phyloP scores from a whole-genome alignment of 2,329 filamentous ascomycete species.

The Ophiostoma angusticollis region DNA sequence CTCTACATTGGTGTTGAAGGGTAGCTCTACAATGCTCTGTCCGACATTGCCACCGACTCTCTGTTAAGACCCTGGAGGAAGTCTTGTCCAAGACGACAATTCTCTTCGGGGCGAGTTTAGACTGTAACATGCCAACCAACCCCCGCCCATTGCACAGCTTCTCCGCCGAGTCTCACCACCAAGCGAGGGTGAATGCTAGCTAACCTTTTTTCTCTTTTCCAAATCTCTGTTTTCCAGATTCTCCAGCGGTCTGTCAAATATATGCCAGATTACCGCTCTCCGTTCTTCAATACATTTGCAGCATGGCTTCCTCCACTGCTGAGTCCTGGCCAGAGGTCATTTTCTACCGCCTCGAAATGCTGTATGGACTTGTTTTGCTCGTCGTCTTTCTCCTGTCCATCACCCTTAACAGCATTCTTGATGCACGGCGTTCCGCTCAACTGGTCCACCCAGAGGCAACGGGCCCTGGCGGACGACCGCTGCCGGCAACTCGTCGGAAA shows the following conservation, averaged over 20 bases:
- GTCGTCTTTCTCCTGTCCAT: constrained; percentile 37
- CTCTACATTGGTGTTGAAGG: constrained; percentile 1
- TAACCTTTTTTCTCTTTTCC: background rate
- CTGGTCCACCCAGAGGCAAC: constrained; percentile 36
- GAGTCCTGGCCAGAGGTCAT: constrained; percentile 28
- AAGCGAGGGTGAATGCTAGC: background rate
- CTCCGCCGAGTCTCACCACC: background rate
- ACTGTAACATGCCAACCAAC: constrained; percentile 1
- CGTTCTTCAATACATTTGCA: constrained; percentile 16
- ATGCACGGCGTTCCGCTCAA: constrained; percentile 36
- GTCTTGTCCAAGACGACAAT: constrained; percentile 6
- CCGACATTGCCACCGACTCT: constrained; percentile 7
- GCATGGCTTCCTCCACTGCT: constrained; percentile 10
- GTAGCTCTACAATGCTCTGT: constrained; percentile 10
- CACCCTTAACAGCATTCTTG: constrained; percentile 39
- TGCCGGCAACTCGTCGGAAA: constrained; percentile 54
- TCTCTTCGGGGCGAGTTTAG: constrained; percentile 10
- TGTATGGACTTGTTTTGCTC: constrained; percentile 41
- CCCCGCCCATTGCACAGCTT: no score
- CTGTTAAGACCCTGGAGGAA: constrained; percentile 9
- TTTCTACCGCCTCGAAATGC: constrained; percentile 34
- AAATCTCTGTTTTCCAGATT: background rate
- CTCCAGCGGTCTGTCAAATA: background rate
- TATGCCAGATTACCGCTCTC: constrained; percentile 5
- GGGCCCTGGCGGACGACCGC: constrained; percentile 80